Evolutionary conservation across 2,329 filamentous ascomycete genomes (phyloP), one percentile per base, ranked within the genome.

Genomic region (Graphilbum ipis-grandicollis): DNA sequence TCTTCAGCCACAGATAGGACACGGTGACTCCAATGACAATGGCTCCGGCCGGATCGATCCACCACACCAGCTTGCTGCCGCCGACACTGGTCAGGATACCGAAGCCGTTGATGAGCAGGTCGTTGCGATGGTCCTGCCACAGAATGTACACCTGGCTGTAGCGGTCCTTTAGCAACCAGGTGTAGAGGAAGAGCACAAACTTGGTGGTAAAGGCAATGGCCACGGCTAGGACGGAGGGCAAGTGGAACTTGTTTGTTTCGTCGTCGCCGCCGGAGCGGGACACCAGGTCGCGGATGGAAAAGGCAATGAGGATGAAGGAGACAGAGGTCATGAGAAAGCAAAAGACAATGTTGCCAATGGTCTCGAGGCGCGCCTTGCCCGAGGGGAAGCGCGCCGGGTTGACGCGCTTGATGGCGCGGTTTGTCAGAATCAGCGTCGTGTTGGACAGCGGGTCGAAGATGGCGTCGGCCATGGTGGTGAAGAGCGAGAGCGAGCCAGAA

Each of bases 121-220:
- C 90, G 52, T 98, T 98, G 43, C 90, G 78, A 60, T 98, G 90
- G 51, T 96, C 88, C 56, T 93, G 82, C 86, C 85, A 94, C 13
- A 96, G 63, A 52, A 94, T 94, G 39, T 80, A 72, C 44, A 94
- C 75, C 56, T 94, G 86, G 42, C 75, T 84, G 62, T 96, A 93
- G 49, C 83, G 81, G 60, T 94, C 78, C 46, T 88, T 78, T 49
- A 96, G 59, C 5, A 82, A 74, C 74, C 79, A 96, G 60, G 90
- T 96, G 62, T 94, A 96, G 19, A 92, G 48, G 56, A 94, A 96
- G 1, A 96, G 66, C 5, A 49, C 50, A 14, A 96, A 62, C 54
- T 98, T 96, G 18, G 86, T 93, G 22, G 54, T 58, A 51, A 96
- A 94, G 9, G 90, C 90, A 35, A 84, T 68, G 29, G 66, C 69